These are phyloP conservation scores for Moesziomyces sp. DNA, from an alignment of 1,284 basidiomycete species.

Conservation along the genomic window DNA sequence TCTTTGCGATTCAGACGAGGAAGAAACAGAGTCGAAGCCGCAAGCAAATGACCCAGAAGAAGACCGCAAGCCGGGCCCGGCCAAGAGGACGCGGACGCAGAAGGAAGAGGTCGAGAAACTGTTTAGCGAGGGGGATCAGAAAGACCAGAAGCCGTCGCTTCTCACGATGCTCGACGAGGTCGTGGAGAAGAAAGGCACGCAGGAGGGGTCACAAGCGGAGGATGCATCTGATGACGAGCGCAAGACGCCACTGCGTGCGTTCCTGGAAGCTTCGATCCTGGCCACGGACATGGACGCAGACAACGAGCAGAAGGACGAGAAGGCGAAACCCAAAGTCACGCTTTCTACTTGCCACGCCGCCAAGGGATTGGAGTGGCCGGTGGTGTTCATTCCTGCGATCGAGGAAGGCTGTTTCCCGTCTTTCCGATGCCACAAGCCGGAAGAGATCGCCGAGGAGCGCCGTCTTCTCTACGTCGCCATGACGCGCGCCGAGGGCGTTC, in stretches of 20 bases:
- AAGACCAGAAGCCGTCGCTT: conserved; percentile 6
- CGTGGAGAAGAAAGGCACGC: conserved; percentile 1
- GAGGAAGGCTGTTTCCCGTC: conserved; percentile 84
- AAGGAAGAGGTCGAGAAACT: conserved; percentile 5
- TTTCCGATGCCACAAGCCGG: conserved; percentile 73
- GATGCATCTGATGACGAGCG: conserved; percentile 45
- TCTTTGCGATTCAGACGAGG: conserved; percentile 23
- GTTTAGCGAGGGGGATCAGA: neutral
- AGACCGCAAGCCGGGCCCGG: conserved; percentile 3
- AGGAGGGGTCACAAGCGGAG: conserved; percentile 16
- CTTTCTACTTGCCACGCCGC: conserved; percentile 89
- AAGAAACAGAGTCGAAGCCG: neutral
- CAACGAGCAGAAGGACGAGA: conserved; percentile 69
- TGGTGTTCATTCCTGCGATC: conserved; percentile 76
- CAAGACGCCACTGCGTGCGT: conserved; percentile 75
- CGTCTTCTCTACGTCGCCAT: conserved; percentile 89
- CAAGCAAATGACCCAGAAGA: neutral
- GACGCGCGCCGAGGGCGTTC: conserved; percentile 82
- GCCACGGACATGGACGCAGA: conserved; percentile 78
- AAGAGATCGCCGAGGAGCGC: conserved; percentile 83
- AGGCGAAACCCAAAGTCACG: conserved; percentile 77
- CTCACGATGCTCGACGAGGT: conserved; percentile 24
- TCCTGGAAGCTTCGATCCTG: conserved; percentile 85
- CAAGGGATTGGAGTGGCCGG: conserved; percentile 92
- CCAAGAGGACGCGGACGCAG: conserved; percentile 16